phyloP scores from a whole-genome alignment of 331 rosid genomes.

The Pyrus hybrid region DNA sequence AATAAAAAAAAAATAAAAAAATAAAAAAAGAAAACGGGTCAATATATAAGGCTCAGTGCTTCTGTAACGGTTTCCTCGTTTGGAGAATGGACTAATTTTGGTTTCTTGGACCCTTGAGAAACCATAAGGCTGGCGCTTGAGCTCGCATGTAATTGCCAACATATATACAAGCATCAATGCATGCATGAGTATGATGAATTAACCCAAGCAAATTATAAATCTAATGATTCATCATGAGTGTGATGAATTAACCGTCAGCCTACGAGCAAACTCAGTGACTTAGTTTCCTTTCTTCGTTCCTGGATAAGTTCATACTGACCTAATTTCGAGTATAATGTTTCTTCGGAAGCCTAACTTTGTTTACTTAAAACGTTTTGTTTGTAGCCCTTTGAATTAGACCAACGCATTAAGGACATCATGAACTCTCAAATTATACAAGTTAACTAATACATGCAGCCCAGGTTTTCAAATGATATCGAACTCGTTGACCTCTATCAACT shows the following conservation, averaged over 20 bases:
- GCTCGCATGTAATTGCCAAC: neutral
- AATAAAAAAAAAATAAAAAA: neutral
- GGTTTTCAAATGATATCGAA: too few species aligned
- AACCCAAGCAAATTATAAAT: too few species aligned
- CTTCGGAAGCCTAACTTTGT: conserved; percentile 32
- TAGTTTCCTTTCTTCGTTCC: neutral
- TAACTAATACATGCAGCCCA: too few species aligned
- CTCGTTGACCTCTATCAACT: too few species aligned
- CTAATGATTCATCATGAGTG: too few species aligned
- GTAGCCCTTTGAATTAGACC: conserved; percentile 33
- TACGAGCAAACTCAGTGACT: neutral
- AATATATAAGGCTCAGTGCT: conserved; percentile 15
- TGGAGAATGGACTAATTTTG: neutral
- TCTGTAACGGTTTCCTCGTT: conserved; percentile 24
- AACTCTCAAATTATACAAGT: too few species aligned
- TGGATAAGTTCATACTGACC: neutral
- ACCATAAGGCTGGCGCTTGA: neutral
- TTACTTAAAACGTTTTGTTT: conserved; percentile 4
- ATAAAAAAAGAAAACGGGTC: too few species aligned
- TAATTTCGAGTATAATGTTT: conserved; percentile 9
- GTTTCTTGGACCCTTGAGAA: neutral
- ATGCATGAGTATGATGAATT: neutral
- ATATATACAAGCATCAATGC: too few species aligned
- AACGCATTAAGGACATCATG: conserved; percentile 17
- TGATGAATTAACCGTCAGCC: too few species aligned